Conservation (phyloP, 2,329 filamentous ascomycete species). For the Dothidotthia symphoricarpi region DNA sequence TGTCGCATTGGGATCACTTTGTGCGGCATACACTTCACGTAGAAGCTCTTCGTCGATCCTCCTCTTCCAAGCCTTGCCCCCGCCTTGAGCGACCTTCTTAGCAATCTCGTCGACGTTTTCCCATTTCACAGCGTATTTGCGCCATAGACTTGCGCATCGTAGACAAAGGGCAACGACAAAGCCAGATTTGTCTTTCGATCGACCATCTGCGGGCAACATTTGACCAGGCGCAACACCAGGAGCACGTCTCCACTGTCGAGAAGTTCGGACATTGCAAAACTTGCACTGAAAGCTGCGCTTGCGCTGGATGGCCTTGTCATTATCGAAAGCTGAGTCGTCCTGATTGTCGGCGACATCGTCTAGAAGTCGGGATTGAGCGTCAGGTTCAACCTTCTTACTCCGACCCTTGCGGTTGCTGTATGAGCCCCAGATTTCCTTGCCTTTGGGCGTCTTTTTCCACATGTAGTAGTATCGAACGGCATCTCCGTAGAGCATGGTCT, state of each 20-base stretch:
- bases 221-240: conserved; percentile 73
- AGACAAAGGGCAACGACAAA: conserved; percentile 82
- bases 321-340: conserved; percentile 95
- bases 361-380: conserved; percentile 68
- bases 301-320: conserved; percentile 73
- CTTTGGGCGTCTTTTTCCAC: conserved; percentile 92
- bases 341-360: conserved; percentile 90
- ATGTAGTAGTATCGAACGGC: conserved; percentile 94
- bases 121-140: conserved; percentile 93
- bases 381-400: conserved; percentile 66
- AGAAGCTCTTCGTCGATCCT: conserved; percentile 91
- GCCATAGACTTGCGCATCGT: conserved; percentile 89
- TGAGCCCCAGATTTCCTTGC: conserved; percentile 84
- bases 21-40: conserved; percentile 57
- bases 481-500: conserved; percentile 72
- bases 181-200: conserved; percentile 73
- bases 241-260: conserved; percentile 87
- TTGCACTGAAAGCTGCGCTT: conserved; percentile 91
- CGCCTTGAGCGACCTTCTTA: conserved; percentile 78
- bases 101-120: conserved; percentile 89
- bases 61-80: conserved; percentile 80
- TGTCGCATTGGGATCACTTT: conserved; percentile 28
- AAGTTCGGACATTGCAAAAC: conserved; percentile 78
- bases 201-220: conserved; percentile 65
- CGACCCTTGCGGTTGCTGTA: conserved; percentile 86